Evolutionary conservation across 257 asterid species (phyloP).

Genomic region (Fraxinus cuspidata): DNA sequence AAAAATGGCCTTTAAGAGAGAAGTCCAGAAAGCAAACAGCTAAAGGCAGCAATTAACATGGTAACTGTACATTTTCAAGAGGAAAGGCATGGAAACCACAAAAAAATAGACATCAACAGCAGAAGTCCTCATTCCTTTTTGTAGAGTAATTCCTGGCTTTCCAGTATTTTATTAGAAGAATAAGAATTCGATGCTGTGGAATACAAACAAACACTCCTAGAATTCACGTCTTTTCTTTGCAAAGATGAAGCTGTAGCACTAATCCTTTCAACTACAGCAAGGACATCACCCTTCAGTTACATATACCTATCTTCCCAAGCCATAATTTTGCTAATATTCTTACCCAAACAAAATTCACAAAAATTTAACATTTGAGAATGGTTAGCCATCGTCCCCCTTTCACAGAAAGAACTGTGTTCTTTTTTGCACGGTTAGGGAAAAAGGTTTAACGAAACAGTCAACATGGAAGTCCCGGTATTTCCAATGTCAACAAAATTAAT

Average conservation of each 20-base stretch:
- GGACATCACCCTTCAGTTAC: neutral
- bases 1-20: conserved; percentile 23
- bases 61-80: neutral
- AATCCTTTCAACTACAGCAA: neutral
- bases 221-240: neutral
- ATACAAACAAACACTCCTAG: neutral
- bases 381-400: neutral
- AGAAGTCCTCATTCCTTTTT: conserved; percentile 22
- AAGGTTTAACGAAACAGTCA: neutral
- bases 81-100: conserved; percentile 16
- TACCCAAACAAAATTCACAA: neutral
- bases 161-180: conserved; percentile 12
- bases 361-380: neutral
- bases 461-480: neutral
- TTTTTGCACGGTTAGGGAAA: neutral
- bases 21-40: neutral
- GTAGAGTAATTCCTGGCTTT: conserved; percentile 19
- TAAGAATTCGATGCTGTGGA: neutral
- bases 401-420: neutral
- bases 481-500: neutral
- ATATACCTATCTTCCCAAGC: neutral
- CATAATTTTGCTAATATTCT: neutral
- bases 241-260: neutral
- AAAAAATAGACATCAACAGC: conserved; percentile 27
- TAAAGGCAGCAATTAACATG: conserved; percentile 14